Percentiles rank a stretch among this genome's conserved stretches.
Evolutionary conservation across 2,329 filamentous ascomycete genomes (phyloP).

Genomic region (Trichophyton simii): DNA sequence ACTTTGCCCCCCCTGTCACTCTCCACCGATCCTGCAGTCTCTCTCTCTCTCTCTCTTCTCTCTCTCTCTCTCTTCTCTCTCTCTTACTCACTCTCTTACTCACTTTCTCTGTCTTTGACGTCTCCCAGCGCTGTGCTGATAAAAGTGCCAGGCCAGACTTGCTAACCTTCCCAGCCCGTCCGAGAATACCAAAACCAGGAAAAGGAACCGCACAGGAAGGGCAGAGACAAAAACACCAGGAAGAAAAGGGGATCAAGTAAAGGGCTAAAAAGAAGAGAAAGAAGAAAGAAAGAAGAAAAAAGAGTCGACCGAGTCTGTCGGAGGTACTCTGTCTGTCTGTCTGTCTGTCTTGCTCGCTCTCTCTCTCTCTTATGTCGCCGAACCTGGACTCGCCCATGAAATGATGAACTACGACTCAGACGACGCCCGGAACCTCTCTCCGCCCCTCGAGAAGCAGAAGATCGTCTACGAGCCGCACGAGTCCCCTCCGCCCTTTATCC

Average conservation of each 20-base stretch:
- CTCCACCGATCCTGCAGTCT: too few relatives aligned
- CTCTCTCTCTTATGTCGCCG: neutral
- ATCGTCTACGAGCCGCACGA: conserved; percentile 23
- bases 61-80: neutral
- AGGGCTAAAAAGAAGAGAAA: neutral
- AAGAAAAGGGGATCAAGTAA: neutral
- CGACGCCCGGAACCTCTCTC: conserved; percentile 27
- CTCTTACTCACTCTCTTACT: neutral
- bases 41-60: too few relatives aligned
- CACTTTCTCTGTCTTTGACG: neutral
- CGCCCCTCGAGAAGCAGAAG: conserved; percentile 22
- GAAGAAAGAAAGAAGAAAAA: neutral
- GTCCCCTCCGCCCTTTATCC: conserved; percentile 24
- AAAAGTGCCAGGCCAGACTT: too few relatives aligned
- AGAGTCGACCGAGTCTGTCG: neutral
- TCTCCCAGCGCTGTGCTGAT: neutral
- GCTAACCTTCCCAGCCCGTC: neutral
- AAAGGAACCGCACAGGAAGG: neutral
- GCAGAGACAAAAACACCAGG: neutral
- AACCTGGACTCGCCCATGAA: conserved; percentile 3
- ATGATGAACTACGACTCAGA: conserved; percentile 31
- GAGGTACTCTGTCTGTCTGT: too few relatives aligned
- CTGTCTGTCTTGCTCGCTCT: neutral
- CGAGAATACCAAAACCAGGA: neutral
- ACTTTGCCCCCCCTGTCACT: too few relatives aligned